A percentile compares a stretch with the other conserved stretches of the same genome.
Conservation (phyloP, 1,284 basidiomycete genomes). For the Sporisorium exsertum region DNA sequence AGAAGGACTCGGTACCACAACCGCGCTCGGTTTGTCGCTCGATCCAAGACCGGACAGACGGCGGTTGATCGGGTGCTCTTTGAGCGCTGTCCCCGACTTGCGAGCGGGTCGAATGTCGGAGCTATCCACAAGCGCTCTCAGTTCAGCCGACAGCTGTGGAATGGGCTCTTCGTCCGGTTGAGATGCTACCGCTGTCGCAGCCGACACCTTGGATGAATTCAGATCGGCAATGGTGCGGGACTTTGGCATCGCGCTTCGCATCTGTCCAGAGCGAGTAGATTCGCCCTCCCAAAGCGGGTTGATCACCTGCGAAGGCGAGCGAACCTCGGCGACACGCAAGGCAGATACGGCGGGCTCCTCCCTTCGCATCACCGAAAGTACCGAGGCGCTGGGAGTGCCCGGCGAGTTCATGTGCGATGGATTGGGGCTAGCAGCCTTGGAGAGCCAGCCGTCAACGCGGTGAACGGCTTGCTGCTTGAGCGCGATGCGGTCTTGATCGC, state of each 20-base stretch:
- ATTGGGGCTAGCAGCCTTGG: conserved; percentile 32
- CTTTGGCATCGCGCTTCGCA: conserved; percentile 16
- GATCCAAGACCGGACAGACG: conserved; percentile 31
- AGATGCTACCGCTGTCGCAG: conserved; percentile 1
- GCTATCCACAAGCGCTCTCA: conserved; percentile 53
- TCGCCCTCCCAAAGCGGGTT: conserved; percentile 39
- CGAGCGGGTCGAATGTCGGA: conserved; percentile 42
- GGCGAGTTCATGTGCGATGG: conserved; percentile 42
- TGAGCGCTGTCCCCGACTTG: conserved; percentile 52
- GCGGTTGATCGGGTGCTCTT: conserved; percentile 50
- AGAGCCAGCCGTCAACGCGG: conserved; percentile 59
- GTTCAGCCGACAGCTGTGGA: conserved; percentile 53
- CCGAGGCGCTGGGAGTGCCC: conserved; percentile 53
- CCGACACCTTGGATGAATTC: conserved; percentile 16
- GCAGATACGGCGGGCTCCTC: conserved; percentile 7
- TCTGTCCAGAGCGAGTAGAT: conserved; percentile 10
- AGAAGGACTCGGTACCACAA: conserved; percentile 13
- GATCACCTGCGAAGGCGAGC: conserved; percentile 42
- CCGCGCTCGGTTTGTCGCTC: conserved; percentile 10
- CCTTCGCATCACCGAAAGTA: conserved; percentile 45
- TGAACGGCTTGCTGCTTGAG: conserved; percentile 52
- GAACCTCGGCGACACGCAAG: conserved; percentile 11
- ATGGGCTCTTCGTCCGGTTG: conserved; percentile 27
- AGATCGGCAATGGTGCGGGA: conserved; percentile 43
- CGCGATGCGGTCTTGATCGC: conserved; percentile 33